phyloP scores from a whole-genome alignment of 345 rosid genomes.

The Populus euphratica region DNA sequence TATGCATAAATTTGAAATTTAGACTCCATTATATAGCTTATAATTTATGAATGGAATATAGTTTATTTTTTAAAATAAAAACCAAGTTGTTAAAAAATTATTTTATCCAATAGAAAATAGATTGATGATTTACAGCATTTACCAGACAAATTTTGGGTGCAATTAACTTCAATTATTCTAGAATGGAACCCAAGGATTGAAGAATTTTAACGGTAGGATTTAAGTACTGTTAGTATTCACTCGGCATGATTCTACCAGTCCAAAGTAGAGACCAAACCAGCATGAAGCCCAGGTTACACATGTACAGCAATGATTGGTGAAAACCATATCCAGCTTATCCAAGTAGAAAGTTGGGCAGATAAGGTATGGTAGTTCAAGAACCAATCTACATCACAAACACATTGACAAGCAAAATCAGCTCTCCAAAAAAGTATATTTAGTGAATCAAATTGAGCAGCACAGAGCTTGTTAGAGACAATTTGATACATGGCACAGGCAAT shows the following conservation, averaged over 20 bases:
- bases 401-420: neutral
- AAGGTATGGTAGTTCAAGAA: conserved; percentile 28
- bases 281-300: conserved; percentile 15
- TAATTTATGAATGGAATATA: no score
- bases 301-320: conserved; percentile 31
- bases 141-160: no score
- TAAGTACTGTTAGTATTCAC: conserved; percentile 14
- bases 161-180: neutral
- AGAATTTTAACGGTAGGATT: neutral
- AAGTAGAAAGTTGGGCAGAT: conserved; percentile 30
- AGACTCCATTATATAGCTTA: no score
- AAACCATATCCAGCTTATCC: conserved; percentile 52
- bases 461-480: neutral
- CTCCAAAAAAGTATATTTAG: neutral
- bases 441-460: neutral
- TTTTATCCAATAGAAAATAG: no score
- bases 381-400: conserved; percentile 49
- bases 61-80: no score
- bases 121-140: no score
- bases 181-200: neutral
- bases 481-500: conserved; percentile 54
- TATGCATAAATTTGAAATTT: no score
- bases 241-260: conserved; percentile 23
- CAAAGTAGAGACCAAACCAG: conserved; percentile 28
- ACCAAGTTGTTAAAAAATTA: no score